phyloP scores from a whole-genome alignment of 345 rosid species.

The Boechera stricta region DNA sequence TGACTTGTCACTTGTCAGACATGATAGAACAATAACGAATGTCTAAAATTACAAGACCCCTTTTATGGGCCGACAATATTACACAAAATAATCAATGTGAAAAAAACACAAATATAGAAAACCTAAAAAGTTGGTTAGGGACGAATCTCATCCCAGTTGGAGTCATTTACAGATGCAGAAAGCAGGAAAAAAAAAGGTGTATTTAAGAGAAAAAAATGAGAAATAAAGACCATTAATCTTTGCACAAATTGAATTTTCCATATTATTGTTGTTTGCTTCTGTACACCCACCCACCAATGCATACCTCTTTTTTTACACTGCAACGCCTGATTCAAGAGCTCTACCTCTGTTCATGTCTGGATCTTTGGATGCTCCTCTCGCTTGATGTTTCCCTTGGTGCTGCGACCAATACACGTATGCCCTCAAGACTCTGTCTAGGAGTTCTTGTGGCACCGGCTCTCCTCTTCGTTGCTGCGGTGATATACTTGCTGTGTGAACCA shows the following conservation, averaged over 20 bases:
- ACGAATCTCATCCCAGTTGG: slow-evolving; percentile 35
- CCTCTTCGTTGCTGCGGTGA: slow-evolving; percentile 91
- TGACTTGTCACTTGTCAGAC: background rate
- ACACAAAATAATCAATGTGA: slow-evolving; percentile 31
- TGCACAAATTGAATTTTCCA: slow-evolving; percentile 40
- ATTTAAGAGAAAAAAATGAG: slow-evolving; percentile 14
- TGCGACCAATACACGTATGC: slow-evolving; percentile 86
- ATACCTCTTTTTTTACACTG: slow-evolving; percentile 42
- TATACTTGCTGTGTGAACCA: slow-evolving; percentile 87
- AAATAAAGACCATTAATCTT: slow-evolving; percentile 38
- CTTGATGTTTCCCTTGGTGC: slow-evolving; percentile 73
- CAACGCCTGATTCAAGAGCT: slow-evolving; percentile 43
- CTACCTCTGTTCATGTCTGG: slow-evolving; percentile 34
- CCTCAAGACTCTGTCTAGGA: slow-evolving; percentile 77
- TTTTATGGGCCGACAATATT: slow-evolving; percentile 12
- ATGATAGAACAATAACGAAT: slow-evolving; percentile 6
- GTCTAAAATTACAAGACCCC: slow-evolving; percentile 31
- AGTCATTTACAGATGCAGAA: slow-evolving; percentile 45
- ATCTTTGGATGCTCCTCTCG: slow-evolving; percentile 54
- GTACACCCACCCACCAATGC: slow-evolving; percentile 45
- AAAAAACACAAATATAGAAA: background rate
- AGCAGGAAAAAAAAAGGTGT: slow-evolving; percentile 16
- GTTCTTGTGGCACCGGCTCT: slow-evolving; percentile 88
- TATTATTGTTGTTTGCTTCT: slow-evolving; percentile 40
- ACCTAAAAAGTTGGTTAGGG: slow-evolving; percentile 28